Evolutionary conservation across 257 asterid species (phyloP), one percentile per base, ranked within the genome.

Genomic region (Fraxinus americana): DNA sequence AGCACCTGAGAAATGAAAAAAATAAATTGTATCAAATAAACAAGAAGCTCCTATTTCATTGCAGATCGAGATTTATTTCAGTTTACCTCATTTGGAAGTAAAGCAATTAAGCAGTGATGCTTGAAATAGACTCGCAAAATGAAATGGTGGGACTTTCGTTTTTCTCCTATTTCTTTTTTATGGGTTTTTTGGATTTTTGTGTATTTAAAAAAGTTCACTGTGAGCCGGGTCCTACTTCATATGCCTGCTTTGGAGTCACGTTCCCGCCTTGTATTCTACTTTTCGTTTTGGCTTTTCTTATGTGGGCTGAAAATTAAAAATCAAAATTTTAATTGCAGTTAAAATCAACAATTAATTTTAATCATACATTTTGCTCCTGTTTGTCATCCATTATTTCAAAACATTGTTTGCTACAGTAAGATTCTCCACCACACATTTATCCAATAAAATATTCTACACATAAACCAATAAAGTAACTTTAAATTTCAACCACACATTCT

Each of bases 211-310:
- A 30, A 30, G 34, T 30, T 30, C 34, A 30, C 79, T 23, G 83
- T 81, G 87, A 80, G 83, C 63, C 79, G 35, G 35, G 35, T 32
- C 35, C 86, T 77, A 57, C 87, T 68, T 71, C 35, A 32, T 32
- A 32, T 32, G 5, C 35, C 35, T 57, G 63, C 66, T 78, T 84
- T 82, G 86, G 92, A 89, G 84, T 82, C 71, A 82, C 82, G 52
- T 91, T 89, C 94, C 94, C 94, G 96, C 96, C 91, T 79, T 82
- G 78, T 73, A 78, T 82, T 87, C 35, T 32, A 32, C 35, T 5
- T 5, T 32, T 32, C 35, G 35, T 32, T 32, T 32, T 1, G 35
- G 35, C 35, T 32, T 32, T 32, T 32, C 35, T 32, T 32, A 3
- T 32, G 4, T 32, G 35, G 5, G 35, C 35, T 4, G 35, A 32